A percentile compares a stretch with the other conserved stretches of the same genome.
These are phyloP conservation scores for Ascochyta fabae DNA, from an alignment of 2,329 filamentous ascomycete genomes.

Conservation along the genomic window DNA sequence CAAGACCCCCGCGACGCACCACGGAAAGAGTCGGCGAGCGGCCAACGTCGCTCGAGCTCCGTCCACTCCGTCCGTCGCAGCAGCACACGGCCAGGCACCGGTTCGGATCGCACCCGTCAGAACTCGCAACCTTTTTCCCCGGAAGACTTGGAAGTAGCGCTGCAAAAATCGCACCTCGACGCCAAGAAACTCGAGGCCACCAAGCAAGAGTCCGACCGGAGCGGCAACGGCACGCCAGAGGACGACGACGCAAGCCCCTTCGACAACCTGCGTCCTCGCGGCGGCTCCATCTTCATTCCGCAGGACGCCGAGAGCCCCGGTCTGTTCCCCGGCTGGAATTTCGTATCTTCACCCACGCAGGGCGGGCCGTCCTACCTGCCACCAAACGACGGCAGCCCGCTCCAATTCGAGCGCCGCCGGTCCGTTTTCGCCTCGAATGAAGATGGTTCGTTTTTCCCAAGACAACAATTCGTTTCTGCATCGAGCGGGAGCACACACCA, in stretches of 20 bases:
- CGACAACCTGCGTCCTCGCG: constrained; percentile 28
- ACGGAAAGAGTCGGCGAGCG: constrained; percentile 33
- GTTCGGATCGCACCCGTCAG: constrained; percentile 35
- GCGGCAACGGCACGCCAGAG: constrained; percentile 26
- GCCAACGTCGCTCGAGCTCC: constrained; percentile 40
- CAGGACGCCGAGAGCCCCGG: constrained; percentile 32
- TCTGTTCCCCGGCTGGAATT: constrained; percentile 17
- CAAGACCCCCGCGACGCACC: constrained; percentile 40
- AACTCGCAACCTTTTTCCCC: constrained; percentile 51
- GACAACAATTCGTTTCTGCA: constrained; percentile 20
- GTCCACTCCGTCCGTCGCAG: constrained; percentile 26
- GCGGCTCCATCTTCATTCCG: constrained; percentile 35
- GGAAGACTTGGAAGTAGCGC: constrained; percentile 54
- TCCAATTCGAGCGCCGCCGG: constrained; percentile 25
- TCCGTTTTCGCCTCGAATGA: constrained; percentile 4
- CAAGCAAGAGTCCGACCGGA: constrained; percentile 39
- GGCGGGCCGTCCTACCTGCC: constrained; percentile 25
- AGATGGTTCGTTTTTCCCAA: constrained; percentile 1
- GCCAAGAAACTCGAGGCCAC: constrained; percentile 32
- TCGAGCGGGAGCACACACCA: constrained; percentile 19
- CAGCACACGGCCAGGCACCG: constrained; percentile 34
- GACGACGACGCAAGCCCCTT: constrained; percentile 30
- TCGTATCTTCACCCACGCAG: constrained; percentile 12
- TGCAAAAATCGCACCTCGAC: constrained; percentile 50
- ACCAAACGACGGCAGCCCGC: constrained; percentile 19